Conservation (phyloP, 202 grass and related monocot genomes). For the Schoenoplectus tabernaemontani region DNA sequence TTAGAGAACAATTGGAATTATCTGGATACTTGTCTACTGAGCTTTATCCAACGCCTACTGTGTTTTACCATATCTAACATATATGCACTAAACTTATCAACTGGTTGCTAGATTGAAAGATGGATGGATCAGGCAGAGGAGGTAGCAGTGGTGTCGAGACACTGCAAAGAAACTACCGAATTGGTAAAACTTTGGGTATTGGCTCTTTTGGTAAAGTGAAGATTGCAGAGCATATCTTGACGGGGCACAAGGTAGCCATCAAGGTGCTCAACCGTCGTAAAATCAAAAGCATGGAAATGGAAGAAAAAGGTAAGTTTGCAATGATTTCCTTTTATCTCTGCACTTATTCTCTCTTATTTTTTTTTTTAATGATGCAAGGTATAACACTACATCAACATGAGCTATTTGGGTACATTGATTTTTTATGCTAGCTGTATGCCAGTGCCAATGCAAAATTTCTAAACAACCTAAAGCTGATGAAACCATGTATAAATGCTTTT, state of each 20-base stretch:
- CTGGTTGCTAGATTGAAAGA: constrained; percentile 34
- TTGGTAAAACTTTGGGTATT: constrained; percentile 85
- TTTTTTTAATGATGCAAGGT: background rate
- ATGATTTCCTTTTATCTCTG: background rate
- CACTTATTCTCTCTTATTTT: background rate
- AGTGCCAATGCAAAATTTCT: background rate
- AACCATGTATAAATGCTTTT: background rate
- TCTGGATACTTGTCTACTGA: background rate
- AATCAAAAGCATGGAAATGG: constrained; percentile 89
- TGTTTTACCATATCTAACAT: constrained; percentile 1
- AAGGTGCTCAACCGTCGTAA: constrained; percentile 92
- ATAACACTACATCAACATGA: background rate
- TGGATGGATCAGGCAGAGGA: constrained; percentile 58
- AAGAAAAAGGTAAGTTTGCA: constrained; percentile 63
- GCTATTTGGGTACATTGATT: background rate
- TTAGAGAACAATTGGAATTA: background rate
- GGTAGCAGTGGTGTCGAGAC: constrained; percentile 24
- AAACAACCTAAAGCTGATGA: background rate
- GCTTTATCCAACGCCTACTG: background rate
- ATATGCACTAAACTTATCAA: background rate
- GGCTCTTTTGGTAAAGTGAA: constrained; percentile 90
- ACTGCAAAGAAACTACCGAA: constrained; percentile 50
- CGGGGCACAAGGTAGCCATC: constrained; percentile 77
- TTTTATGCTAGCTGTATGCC: background rate
- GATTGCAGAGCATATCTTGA: constrained; percentile 74